Evolutionary conservation across 371 early-diverging fungal species (phyloP).

Genomic region (Umbelopsis sp.): DNA sequence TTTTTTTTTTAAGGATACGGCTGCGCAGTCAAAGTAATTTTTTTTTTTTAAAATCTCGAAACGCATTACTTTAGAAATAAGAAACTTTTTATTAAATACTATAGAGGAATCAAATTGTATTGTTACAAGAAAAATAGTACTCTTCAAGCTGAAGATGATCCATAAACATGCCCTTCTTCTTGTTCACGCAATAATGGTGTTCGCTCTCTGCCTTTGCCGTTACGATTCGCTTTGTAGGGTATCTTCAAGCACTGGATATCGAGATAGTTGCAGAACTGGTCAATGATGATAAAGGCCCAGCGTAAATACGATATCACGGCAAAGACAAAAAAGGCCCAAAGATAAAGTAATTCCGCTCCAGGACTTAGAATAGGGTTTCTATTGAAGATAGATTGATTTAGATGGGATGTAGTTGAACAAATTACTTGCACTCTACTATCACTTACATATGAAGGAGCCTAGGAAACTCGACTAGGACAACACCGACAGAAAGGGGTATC

Average conservation of each 20-base stretch:
- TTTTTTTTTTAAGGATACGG: too few species aligned
- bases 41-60: too few species aligned
- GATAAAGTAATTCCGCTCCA: constrained; percentile 62
- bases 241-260: constrained; percentile 86
- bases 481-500: constrained; percentile 76
- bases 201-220: constrained; percentile 10
- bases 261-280: constrained; percentile 83
- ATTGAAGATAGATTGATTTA: constrained; percentile 5
- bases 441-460: constrained; percentile 50
- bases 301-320: constrained; percentile 72
- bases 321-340: constrained; percentile 65
- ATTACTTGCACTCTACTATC: background rate
- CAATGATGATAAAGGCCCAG: constrained; percentile 85
- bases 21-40: too few species aligned
- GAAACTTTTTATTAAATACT: too few species aligned
- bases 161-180: constrained; percentile 9
- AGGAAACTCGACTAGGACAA: constrained; percentile 66
- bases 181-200: constrained; percentile 9
- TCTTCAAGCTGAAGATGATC: background rate
- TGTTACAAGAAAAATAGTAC: background rate
- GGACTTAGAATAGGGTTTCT: constrained; percentile 60
- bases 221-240: constrained; percentile 34
- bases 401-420: background rate
- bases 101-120: background rate
- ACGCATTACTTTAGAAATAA: too few species aligned